Evolutionary conservation across 257 asterid genomes (phyloP), one percentile per base, ranked within the genome.

Genomic region (Solanum clarkiae): DNA sequence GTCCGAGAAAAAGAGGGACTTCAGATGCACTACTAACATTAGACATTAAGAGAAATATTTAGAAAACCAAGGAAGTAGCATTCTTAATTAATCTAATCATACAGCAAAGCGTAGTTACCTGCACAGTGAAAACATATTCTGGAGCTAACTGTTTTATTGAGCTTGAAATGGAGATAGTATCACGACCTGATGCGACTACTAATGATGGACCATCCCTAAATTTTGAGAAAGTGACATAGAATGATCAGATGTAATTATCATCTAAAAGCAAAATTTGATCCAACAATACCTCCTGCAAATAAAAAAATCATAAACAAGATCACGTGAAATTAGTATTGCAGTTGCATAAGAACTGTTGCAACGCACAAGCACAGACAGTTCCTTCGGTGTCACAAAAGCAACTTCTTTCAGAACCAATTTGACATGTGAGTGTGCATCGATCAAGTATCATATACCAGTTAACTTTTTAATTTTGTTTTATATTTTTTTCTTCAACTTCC

Each of bases 171-270:
- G 94, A 80, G 84, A 95, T 92, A 47, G 98, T 95, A 89, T 92
- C 98, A 81, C 89, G 94, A 75, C 99, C 99, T 49, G 98, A 94
- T 87, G 97, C 98, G 83, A 95, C 95, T 89, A 95, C 93, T 93
- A 94, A 89, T 85, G 86, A 45, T 49, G 99, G 95, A 51, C 97
- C 99, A 84, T 94, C 92, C 95, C 99, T 95, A 84, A 59, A 90
- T 80, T 83, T 80, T 85, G 59, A 84, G 59, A 84, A 66, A 66
- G 75, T 29, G 11, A 55, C 66, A 77, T n/a, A 45, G 55, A 82
- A 70, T 20, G 56, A 49, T 60, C 51, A 81, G 86, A 55, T 49
- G 74, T 18, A 54, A 84, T 77, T 77, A 51, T 51, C 63, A 26
- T 77, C 45, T 51, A 51, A 51, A 54, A 51, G 45, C 24, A 51